These are phyloP conservation scores for Malus hybrid DNA, from an alignment of 331 rosid genomes.

Conservation along the genomic window DNA sequence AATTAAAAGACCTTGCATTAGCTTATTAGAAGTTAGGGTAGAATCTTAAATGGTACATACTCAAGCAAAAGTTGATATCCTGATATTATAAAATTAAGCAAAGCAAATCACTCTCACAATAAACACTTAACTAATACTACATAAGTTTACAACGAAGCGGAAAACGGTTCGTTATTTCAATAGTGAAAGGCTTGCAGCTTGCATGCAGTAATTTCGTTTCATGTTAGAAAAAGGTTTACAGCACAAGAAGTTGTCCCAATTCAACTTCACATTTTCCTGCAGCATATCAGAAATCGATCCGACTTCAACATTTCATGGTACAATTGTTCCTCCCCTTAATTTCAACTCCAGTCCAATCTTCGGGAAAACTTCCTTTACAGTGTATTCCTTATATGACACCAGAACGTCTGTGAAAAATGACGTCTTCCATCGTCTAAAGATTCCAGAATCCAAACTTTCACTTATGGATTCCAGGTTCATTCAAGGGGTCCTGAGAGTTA, in stretches of 20 bases:
- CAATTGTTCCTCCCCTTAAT: conserved; percentile 22
- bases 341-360: conserved; percentile 22
- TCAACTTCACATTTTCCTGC: conserved; percentile 22
- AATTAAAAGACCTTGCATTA: neutral
- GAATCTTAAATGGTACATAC: no score
- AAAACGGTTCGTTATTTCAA: neutral
- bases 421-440: neutral
- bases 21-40: no score
- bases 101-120: no score
- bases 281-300: conserved; percentile 30
- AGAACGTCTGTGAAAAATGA: conserved; percentile 23
- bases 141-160: neutral
- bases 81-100: neutral
- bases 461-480: neutral
- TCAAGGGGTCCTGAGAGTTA: neutral
- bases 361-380: conserved; percentile 7
- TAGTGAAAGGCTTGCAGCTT: neutral
- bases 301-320: conserved; percentile 18
- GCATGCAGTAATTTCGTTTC: neutral
- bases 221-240: neutral
- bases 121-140: no score
- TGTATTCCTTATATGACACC: conserved; percentile 23
- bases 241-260: conserved; percentile 25
- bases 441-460: neutral
- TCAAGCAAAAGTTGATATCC: neutral